Evolutionary conservation across 441 rosid genomes (phyloP).

Genomic region (Mallotus japonicus): DNA sequence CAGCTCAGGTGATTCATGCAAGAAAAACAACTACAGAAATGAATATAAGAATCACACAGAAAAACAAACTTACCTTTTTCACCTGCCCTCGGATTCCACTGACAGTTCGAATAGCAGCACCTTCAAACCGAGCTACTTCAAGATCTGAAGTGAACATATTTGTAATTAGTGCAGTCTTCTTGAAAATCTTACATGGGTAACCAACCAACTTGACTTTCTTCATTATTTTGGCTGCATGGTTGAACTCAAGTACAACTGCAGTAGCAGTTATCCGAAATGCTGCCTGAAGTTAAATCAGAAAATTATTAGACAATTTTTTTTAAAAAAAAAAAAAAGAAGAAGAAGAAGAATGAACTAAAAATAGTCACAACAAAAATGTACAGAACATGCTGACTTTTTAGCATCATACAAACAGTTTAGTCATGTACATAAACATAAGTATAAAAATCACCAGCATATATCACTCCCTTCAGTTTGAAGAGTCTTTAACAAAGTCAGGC

Average conservation of each 20-base stretch:
- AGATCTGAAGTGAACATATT: constrained; percentile 96
- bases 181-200: constrained; percentile 83
- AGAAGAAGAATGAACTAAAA: background rate
- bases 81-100: constrained; percentile 94
- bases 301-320: background rate
- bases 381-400: background rate
- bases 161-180: constrained; percentile 84
- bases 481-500: background rate
- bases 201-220: constrained; percentile 88
- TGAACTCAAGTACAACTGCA: constrained; percentile 67
- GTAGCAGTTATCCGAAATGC: constrained; percentile 87
- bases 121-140: constrained; percentile 86
- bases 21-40: background rate
- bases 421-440: background rate
- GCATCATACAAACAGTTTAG: background rate
- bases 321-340: background rate
- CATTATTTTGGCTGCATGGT: constrained; percentile 67
- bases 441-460: background rate
- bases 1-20: background rate
- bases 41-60: background rate
- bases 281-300: constrained; percentile 44
- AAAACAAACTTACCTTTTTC: constrained; percentile 59
- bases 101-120: constrained; percentile 76
- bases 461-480: background rate
- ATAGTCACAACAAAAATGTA: background rate